These are phyloP conservation scores for Achaetomiella virescens DNA, from an alignment of 495 filamentous ascomycete genomes.

Conservation along the genomic window DNA sequence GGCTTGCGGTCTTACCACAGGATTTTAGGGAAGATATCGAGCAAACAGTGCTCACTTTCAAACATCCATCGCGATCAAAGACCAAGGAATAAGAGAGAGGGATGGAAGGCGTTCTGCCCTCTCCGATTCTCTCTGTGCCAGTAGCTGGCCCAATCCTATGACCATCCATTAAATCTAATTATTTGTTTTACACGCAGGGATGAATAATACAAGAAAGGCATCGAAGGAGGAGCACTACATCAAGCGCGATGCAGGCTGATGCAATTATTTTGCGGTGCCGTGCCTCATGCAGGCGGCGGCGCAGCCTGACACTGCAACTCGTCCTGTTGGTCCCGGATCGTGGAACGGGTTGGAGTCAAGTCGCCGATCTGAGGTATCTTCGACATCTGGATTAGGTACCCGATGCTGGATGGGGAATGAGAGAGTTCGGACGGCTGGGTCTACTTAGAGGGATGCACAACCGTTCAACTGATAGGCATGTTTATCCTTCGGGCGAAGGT, in stretches of 20 bases:
- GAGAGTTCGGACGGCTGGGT: no score
- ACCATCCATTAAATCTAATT: not conserved
- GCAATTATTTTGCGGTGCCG: constrained; percentile 8
- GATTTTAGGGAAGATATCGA: not conserved
- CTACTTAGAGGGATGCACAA: no score
- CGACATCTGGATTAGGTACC: no score
- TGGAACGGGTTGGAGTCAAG: not conserved
- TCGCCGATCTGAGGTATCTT: no score
- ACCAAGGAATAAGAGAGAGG: not conserved
- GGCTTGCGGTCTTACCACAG: not conserved
- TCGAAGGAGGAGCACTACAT: not conserved
- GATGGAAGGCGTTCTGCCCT: not conserved
- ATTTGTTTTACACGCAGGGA: no score
- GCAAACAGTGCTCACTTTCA: not conserved
- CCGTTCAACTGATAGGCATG: not conserved
- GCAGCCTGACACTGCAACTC: not conserved
- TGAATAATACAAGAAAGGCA: not conserved
- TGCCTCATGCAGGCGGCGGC: constrained; percentile 4
- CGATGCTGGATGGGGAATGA: no score
- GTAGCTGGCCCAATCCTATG: not conserved
- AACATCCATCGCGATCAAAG: not conserved
- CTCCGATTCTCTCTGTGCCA: not conserved
- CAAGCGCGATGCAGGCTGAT: constrained; percentile 11
- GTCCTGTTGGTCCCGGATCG: not conserved
- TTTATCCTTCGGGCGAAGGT: no score